Evolutionary conservation across 441 rosid genomes (phyloP), one percentile per base, ranked within the genome.

Genomic region (Pelargonium fulgidum): DNA sequence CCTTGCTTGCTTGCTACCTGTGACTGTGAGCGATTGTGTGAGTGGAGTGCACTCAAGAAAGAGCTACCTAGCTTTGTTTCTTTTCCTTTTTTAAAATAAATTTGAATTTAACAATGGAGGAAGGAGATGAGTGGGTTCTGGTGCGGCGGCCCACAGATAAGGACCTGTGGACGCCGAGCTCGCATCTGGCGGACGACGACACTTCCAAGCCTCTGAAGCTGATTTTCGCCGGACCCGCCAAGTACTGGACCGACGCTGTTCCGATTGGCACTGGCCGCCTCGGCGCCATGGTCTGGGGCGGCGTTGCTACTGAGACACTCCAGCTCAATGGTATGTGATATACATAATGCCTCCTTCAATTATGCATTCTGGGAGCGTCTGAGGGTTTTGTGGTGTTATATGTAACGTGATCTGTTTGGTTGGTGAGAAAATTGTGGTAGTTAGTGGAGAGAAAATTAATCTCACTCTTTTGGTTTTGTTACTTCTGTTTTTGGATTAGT

Each of bases 281-380:
- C 52, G 77, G 73, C 36, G 77, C 73, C 20, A 74, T 69, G 73
- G 73, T 74, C 48, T 74, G 77, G 77, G 73, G 70, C 52, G 77
- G 77, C 17, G 67, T 69, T 45, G 52, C 77, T 3, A 10, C 73
- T 4, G 77, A 74, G 22, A 52, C 62, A 8, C 47, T 74, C 63
- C 77, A 74, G 58, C 77, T 73, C 29, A 64, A 73, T n/a, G 76
- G 76, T 73, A 8, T 14, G 59, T 4, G 41, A 0, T 29, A 29
- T 3, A 0, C 12, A 14, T 13, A 50, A 13, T 16, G 20, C 9
- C 20, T 52, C n/a, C 6, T 14, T n/a, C 41, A 17, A 17, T 12
- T 52, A 4, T 52, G 59, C 59, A 16, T 52, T 52, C 17, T 52
- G 59, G 14, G 59, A 36, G 41, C 8, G 41, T 36, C 41, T 4